These are phyloP conservation scores for Globisporangium recalcitrans DNA, from an alignment of 352 stramenopile genomes.

Conservation along the genomic window DNA sequence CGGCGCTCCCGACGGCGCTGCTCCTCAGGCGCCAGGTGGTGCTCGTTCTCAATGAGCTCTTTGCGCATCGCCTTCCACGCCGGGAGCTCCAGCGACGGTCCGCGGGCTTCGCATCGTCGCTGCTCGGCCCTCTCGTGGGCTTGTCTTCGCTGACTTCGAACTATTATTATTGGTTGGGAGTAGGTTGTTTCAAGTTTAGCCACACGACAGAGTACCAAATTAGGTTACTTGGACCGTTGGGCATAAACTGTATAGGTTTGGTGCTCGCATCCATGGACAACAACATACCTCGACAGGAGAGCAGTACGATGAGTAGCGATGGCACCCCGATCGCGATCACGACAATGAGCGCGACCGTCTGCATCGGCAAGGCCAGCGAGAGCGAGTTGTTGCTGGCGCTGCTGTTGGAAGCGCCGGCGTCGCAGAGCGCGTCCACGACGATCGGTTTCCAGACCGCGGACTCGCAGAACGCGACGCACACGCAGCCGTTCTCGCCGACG, in stretches of 20 bases:
- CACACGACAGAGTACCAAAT: not conserved
- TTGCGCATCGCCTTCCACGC: slow-evolving; percentile 22
- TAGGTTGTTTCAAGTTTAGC: too few relatives aligned
- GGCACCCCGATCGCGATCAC: slow-evolving; percentile 8
- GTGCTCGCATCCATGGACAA: not conserved
- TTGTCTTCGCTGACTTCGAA: not conserved
- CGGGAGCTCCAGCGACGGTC: slow-evolving; percentile 11
- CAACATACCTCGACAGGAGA: slow-evolving; percentile 12
- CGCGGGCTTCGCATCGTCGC: not conserved
- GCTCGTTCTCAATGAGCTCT: slow-evolving; percentile 22
- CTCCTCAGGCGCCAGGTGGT: not conserved
- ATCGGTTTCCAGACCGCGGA: slow-evolving; percentile 20
- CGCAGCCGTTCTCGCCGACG: slow-evolving; percentile 30
- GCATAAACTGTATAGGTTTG: not conserved
- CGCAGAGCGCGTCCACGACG: slow-evolving; percentile 18
- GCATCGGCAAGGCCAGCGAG: slow-evolving; percentile 1
- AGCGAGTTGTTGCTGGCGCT: slow-evolving; percentile 3
- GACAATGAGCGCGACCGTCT: slow-evolving; percentile 7
- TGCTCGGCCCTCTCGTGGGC: not conserved
- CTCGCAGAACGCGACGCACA: slow-evolving; percentile 37
- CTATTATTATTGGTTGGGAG: not conserved
- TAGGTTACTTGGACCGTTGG: not conserved
- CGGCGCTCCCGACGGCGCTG: not conserved
- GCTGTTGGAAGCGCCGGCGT: slow-evolving; percentile 9
- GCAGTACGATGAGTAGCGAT: slow-evolving; percentile 2